Evolutionary conservation across 192 early-diverging fungal genomes (phyloP), one percentile per base, ranked within the genome.

Genomic region (Linnemannia exigua): DNA sequence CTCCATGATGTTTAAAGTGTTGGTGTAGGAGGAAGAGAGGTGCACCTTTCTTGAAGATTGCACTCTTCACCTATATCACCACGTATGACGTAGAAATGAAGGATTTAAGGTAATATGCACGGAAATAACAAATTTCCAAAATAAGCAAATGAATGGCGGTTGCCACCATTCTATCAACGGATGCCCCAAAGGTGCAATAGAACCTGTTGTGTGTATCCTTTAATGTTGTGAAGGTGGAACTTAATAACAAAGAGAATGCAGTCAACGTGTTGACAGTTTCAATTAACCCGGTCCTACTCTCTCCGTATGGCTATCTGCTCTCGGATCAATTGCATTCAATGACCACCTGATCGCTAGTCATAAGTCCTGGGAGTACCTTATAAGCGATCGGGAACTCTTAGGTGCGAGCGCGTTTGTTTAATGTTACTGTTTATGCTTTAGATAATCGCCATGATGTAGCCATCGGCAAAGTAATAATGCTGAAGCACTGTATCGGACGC

Each of bases 1-100:
- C 22, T 80, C 79, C 79, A 80, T 80, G 44, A 15, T 63, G 58
- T 63, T 63, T 31, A 63, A 63, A 31, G 58, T 63, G 58, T 63
- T 61, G 58, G 25, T 54, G 52, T 20, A 25, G 22, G 28, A 31
- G 28, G 58, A 31, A 14, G 58, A 15, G 58, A 63, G 3, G 22
- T 25, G 28, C 25, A n/a, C 22, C n/a, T 58, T 11, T 58, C n/a
- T 28, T 28, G n/a, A n/a, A n/a, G n/a, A n/a, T n/a, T n/a, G n/a
- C n/a, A 9, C n/a, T 58, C 9, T 9, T 25, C n/a, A 44, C 41
- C 41, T 44, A n/a, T 9, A 44, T 6, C 41, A 44, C 41, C 41
- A 44, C 48, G n/a, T n/a, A 25, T 63, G 58, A 31, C 58, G 58
- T 63, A 7, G 14, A 63, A 31, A 31, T 63, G 58, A 28, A 14